phyloP scores from a whole-genome alignment of 192 early-diverging fungal species.

The Coemansia sp. region DNA sequence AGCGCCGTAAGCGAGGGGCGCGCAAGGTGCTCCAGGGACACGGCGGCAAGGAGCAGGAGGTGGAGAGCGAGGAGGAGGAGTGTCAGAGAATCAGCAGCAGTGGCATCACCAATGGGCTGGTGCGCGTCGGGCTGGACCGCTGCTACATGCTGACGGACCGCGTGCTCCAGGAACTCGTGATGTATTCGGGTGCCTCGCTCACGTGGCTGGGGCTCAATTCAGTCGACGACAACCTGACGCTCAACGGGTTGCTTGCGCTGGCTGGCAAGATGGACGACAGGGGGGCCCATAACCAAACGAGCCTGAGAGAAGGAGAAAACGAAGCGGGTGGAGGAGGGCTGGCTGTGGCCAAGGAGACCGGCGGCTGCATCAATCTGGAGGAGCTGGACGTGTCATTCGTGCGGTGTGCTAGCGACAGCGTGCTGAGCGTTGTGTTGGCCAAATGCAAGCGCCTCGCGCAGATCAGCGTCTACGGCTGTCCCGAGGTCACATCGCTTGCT shows the following conservation, averaged over 20 bases:
- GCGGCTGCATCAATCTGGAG: slow-evolving; percentile 52
- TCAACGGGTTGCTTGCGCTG: slow-evolving; percentile 55
- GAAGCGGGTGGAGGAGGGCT: not conserved
- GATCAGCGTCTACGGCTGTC: slow-evolving; percentile 77
- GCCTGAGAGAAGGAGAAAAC: not conserved
- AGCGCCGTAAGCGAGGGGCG: slow-evolving; percentile 5
- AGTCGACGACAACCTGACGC: slow-evolving; percentile 66
- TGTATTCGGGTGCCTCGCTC: slow-evolving; percentile 62
- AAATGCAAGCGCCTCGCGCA: slow-evolving; percentile 52
- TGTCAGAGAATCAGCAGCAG: not conserved
- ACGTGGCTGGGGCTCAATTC: slow-evolving; percentile 66
- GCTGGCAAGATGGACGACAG: slow-evolving; percentile 31
- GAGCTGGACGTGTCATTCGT: slow-evolving; percentile 76
- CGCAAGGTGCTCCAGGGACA: not conserved
- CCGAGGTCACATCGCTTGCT: slow-evolving; percentile 59
- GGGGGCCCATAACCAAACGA: not conserved
- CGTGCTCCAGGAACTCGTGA: slow-evolving; percentile 58
- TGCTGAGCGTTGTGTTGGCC: slow-evolving; percentile 61
- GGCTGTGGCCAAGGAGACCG: slow-evolving; percentile 20
- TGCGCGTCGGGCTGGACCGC: slow-evolving; percentile 60
- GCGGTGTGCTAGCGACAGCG: slow-evolving; percentile 70
- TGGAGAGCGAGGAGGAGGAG: not conserved
- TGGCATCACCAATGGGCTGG: slow-evolving; percentile 27
- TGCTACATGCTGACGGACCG: slow-evolving; percentile 68
- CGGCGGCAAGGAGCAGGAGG: slow-evolving; percentile 3